Base-by-base conservation (phyloP, 1,284 basidiomycete species). In the Tilletia walkeri region DNA sequence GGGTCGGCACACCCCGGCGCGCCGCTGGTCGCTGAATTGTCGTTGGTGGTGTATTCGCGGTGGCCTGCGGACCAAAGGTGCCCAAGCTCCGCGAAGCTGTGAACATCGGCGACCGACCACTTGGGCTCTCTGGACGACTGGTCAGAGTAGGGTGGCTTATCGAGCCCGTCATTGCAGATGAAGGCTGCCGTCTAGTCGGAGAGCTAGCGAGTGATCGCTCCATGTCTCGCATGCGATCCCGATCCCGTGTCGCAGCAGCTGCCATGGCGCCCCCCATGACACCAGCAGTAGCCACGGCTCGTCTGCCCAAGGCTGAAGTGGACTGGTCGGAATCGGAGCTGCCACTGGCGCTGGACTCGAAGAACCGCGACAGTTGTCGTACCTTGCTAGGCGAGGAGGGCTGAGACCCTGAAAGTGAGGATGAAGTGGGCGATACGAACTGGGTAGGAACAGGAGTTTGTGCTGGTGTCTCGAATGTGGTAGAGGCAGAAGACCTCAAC, bases 311-410 rank as follows among this genome's bases (percentile, higher is more conserved):
- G 14, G 34, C 30, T 18, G 59, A 63, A 16, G 4, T 20, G 7
- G 59, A 63, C 14, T 39, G 9, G 38, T 63, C 59, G 16, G 59
- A 63, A 12, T 63, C 59, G 30, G 59, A 63, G 7, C 36, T n/a
- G 1, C 59, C 59, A 20, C 59, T 63, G 59, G 20, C 59, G 34
- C 59, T 63, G 34, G 59, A 63, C 7, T 63, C 59, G 59, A 63
- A 63, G 36, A 63, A 63, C 4, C 59, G 59, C 36, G 59, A 63
- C 59, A 63, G 34, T 14, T 63, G 59, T 41, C 59, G 59, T 18
- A 63, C 59, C 14, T 63, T 63, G 59, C 59, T 63, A 10, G 59
- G 59, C 16, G 59, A 63, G 34, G 59, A 63, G 2, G 59, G 59
- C 34, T 34, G 34, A 7, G 59, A 63, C 12, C 59, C 59, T 16